These are phyloP conservation scores for Talaromyces wortmannii DNA, from an alignment of 495 filamentous ascomycete species.

Conservation along the genomic window DNA sequence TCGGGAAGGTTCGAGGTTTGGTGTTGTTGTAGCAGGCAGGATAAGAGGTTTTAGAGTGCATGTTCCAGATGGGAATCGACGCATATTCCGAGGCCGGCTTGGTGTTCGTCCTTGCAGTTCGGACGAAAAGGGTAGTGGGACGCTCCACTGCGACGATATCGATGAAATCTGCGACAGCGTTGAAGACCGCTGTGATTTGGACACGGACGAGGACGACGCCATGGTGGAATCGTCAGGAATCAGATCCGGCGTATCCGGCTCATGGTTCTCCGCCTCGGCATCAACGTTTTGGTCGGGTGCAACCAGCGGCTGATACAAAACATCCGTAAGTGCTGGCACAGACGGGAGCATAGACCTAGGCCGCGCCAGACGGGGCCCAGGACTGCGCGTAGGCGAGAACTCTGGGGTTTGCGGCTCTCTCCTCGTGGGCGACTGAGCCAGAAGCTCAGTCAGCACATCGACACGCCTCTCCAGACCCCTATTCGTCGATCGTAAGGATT, in stretches of 20 bases:
- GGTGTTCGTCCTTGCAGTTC: conserved; percentile 8
- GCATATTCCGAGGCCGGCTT: conserved; percentile 5
- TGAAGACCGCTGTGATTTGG: conserved; percentile 7
- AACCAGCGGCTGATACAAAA: neutral
- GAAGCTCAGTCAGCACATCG: conserved; percentile 10
- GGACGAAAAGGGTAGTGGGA: conserved; percentile 7
- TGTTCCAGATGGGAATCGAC: conserved; percentile 9
- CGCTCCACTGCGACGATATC: conserved; percentile 4
- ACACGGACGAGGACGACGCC: conserved; percentile 1
- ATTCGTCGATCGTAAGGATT: conserved; percentile 8
- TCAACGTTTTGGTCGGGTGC: neutral
- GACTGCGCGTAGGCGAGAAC: conserved; percentile 4
- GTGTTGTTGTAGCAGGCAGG: conserved; percentile 7
- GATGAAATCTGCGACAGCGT: conserved; percentile 3
- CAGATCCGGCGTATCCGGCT: conserved; percentile 1
- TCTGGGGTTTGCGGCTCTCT: conserved; percentile 3
- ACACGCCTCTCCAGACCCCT: conserved; percentile 6
- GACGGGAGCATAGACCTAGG: conserved; percentile 9
- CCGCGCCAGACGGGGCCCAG: conserved; percentile 5
- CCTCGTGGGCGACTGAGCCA: conserved; percentile 7
- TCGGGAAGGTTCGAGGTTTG: conserved; percentile 5
- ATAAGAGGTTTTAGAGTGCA: conserved; percentile 9
- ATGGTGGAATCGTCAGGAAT: conserved; percentile 5
- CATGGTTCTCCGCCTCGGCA: neutral
- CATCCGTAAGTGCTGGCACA: neutral